phyloP scores from a whole-genome alignment of 495 filamentous ascomycete genomes.

The Delitschia confertaspora region DNA sequence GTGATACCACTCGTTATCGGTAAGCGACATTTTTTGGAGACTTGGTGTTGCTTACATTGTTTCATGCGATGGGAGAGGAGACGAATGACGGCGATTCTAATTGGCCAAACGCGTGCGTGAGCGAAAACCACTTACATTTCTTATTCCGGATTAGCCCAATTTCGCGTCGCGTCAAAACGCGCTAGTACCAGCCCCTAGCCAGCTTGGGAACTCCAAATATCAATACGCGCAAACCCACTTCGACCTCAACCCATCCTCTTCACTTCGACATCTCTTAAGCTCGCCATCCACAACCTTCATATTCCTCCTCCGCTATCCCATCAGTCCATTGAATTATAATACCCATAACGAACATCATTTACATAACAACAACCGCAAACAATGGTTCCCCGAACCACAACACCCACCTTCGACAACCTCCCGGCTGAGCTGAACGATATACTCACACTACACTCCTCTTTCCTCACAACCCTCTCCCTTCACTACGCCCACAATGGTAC shows the following conservation, averaged over 20 bases:
- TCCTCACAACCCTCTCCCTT: constrained; percentile 50
- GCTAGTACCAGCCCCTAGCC: neutral
- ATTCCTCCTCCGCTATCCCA: constrained; percentile 11
- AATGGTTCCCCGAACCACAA: too few species aligned
- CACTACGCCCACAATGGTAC: constrained; percentile 58
- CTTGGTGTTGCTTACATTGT: too few species aligned
- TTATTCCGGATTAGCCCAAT: too few species aligned
- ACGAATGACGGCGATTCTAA: constrained; percentile 1
- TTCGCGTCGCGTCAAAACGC: constrained; percentile 7
- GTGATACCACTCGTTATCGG: too few species aligned
- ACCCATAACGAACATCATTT: too few species aligned
- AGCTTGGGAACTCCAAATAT: too few species aligned
- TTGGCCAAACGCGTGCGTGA: constrained; percentile 8
- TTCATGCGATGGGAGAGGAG: too few species aligned
- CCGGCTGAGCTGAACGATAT: constrained; percentile 49
- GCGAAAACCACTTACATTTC: too few species aligned
- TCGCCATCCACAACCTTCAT: too few species aligned
- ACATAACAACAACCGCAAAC: too few species aligned
- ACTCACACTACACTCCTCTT: constrained; percentile 46
- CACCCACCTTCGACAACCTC: constrained; percentile 27
- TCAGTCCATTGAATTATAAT: constrained; percentile 13
- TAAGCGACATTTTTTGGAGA: too few species aligned
- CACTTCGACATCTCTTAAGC: constrained; percentile 9
- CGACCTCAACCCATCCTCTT: constrained; percentile 6
- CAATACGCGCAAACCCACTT: constrained; percentile 6